Base-by-base conservation (phyloP, 2,329 filamentous ascomycete species). In the Colletotrichum abscissum region DNA sequence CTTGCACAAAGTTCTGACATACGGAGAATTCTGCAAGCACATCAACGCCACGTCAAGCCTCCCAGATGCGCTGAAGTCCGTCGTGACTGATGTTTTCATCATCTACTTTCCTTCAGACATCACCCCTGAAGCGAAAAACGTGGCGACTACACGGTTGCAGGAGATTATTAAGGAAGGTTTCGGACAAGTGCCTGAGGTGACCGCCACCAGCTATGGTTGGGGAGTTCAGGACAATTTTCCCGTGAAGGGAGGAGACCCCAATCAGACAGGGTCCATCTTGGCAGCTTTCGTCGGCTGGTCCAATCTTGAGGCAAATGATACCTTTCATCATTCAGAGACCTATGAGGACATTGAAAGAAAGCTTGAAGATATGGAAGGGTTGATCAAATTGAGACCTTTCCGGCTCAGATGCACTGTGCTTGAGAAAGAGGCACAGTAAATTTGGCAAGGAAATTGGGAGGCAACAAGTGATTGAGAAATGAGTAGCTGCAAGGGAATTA, bases 11-110 rank as follows among this genome's bases (percentile, higher is more conserved):
- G 66, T 78, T 35, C 63, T 77, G 42, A 73, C 67, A 5, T 73
- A 75, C 24, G 73, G 73, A 28, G 66, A 73, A 9, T 78, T 77
- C 52, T 67, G 58, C n/a, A 78, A 77, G 75, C 77, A 79, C 65
- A 16, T 78, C 2, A 46, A 38, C 30, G 22, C 77, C 24, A 63
- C 64, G 8, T 66, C 76, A 9, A 74, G 72, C 9, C 60, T 76
- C 2, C n/a, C 24, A n/a, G 57, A 63, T 3, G 74, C 68, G n/a
- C 46, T 79, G 14, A 70, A 52, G 60, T 73, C 77, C 12, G 69
- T 75, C 5, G 63, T 76, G 19, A 75, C 70, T 0, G 75, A 77
- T 35, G 26, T 76, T 14, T 57, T 75, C 16, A n/a, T 76, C 12
- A 57, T 66, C 16, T 75, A 74, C 63, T 77, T 74, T 24, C 63